Base-by-base conservation (phyloP, 306 rosid genomes). In the Cajanus cajan region DNA sequence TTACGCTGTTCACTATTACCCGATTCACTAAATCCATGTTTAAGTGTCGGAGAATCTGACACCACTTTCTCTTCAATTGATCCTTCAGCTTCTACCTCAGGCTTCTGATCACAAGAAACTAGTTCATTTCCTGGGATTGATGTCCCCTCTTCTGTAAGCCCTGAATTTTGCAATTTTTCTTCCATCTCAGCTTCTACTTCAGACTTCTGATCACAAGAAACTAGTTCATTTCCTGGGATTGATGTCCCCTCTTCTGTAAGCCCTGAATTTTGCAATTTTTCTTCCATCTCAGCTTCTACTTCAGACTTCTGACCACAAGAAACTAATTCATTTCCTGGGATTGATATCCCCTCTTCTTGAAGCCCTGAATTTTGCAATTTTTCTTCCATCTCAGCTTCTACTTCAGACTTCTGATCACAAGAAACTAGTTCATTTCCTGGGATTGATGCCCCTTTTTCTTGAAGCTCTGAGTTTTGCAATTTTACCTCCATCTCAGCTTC, bases 41-140 rank as follows among this genome's bases (percentile, higher is more conserved):
- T 63, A 47, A n/a, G 72, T 21, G 78, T 59, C 10, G 39, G 41
- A 71, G 77, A 59, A 70, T 74, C 80, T 41, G 82, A 80, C 28
- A 64, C 47, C 64, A 19, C 64, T 45, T 24, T 37, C 21, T 41
- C 73, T 39, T 43, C 12, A 24, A 68, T 14, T 19, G 65, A 78
- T 71, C 69, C 82, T 74, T 83, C 62, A 36, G 62, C 77, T 74
- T 66, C 88, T 73, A 62, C 13, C 24, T 62, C 24, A 33, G 25
- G 14, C 22, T 61, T 61, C 41, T 61, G 41, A 51, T 18, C 59
- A 19, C 25, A 51, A 51, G 59, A 51, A 31, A 57, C 70, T 16
- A 52, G 88, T 55, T 86, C 89, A 73, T 67, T 76, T 59, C 14
- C 69, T 43, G 80, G 69, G 68, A 45, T 51, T 71, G 83, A 54